Evolutionary conservation across 257 asterid genomes (phyloP).

Genomic region (Agastache rugosa): DNA sequence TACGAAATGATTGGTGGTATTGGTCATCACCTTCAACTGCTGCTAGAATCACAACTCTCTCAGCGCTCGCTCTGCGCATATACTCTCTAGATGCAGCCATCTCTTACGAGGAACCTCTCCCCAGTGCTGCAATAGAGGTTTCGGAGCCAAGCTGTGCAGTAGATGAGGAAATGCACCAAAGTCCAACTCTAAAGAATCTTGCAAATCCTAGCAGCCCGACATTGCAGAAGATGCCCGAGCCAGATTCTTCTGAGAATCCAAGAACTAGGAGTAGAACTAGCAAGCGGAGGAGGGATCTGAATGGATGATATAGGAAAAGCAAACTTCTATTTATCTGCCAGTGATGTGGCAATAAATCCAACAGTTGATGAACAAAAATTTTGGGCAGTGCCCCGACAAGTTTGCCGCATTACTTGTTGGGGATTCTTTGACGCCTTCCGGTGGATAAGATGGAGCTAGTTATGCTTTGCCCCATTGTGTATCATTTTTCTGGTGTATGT

Average conservation of each 20-base stretch:
- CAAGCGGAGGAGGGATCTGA: conserved; percentile 66
- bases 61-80: conserved; percentile 84
- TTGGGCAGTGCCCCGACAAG: neutral
- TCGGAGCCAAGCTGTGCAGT: conserved; percentile 44
- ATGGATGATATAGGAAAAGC: conserved; percentile 36
- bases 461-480: conserved; percentile 22
- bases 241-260: conserved; percentile 64
- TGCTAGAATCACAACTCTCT: conserved; percentile 71
- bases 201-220: conserved; percentile 52
- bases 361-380: neutral
- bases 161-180: conserved; percentile 51
- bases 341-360: conserved; percentile 6
- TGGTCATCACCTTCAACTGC: conserved; percentile 97
- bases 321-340: conserved; percentile 4
- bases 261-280: conserved; percentile 78
- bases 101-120: conserved; percentile 65
- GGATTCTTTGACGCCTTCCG: neutral
- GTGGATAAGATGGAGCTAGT: conserved; percentile 4
- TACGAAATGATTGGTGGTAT: conserved; percentile 86
- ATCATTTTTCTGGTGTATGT: conserved; percentile 28
- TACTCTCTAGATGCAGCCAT: conserved; percentile 82
- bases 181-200: conserved; percentile 41
- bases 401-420: neutral
- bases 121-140: conserved; percentile 36
- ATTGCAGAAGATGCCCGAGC: conserved; percentile 54